phyloP scores from a whole-genome alignment of 257 asterid species.

The Solanum infundibuliforme region DNA sequence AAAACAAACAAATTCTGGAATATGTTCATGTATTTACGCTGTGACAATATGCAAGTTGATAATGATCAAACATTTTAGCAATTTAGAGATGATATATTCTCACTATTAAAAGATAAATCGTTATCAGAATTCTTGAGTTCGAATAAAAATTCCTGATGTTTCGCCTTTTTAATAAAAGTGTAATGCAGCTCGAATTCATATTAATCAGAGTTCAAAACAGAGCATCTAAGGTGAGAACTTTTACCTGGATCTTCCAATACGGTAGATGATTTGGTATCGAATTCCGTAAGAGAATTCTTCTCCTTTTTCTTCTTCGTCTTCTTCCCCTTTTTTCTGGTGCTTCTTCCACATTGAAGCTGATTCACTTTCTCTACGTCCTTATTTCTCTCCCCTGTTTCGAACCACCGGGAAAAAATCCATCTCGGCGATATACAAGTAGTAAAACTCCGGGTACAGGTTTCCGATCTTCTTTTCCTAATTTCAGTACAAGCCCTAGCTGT shows the following conservation, averaged over 20 bases:
- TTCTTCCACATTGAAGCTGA: not conserved
- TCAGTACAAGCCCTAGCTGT: not conserved
- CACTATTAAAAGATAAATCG: not conserved
- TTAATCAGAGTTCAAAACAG: not conserved
- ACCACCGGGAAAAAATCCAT: slow-evolving; percentile 30
- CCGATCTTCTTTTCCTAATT: slow-evolving; percentile 10
- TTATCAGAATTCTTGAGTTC: not conserved
- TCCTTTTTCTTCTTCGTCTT: not conserved
- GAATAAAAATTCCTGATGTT: not conserved
- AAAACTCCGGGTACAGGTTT: slow-evolving; percentile 32
- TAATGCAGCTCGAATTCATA: not conserved
- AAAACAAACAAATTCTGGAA: not conserved
- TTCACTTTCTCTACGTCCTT: slow-evolving; percentile 6
- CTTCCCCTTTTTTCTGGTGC: not conserved
- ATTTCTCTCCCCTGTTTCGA: slow-evolving; percentile 7
- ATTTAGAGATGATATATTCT: not conserved
- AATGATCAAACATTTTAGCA: not conserved
- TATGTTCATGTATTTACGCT: not conserved
- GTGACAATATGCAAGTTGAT: not conserved
- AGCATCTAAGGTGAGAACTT: not conserved
- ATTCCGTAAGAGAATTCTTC: not conserved
- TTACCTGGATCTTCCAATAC: not conserved
- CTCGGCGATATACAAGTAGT: slow-evolving; percentile 38
- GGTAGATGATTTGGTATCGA: not conserved
- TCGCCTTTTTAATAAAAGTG: not conserved